phyloP scores from a whole-genome alignment of 768 basidiomycete genomes.

The Hysterangium stoloniferum region DNA sequence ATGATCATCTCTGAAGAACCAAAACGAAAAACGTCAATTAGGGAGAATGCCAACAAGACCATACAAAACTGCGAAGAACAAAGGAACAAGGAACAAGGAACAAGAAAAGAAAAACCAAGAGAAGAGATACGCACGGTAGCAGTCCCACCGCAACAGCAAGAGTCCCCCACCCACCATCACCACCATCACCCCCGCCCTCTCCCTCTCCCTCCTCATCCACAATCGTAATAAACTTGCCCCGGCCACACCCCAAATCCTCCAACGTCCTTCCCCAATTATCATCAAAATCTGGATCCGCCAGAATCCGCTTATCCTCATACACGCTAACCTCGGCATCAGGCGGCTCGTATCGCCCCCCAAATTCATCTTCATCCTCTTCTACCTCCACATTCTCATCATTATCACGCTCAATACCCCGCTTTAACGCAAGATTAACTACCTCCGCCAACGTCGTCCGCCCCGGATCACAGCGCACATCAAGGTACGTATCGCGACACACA shows the following conservation, averaged over 20 bases:
- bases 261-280: constrained; percentile 80
- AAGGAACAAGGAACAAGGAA: constrained; percentile 5
- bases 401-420: too few relatives aligned
- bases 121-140: constrained; percentile 52
- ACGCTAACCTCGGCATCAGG: constrained; percentile 61
- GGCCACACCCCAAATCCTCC: constrained; percentile 67
- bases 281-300: constrained; percentile 91
- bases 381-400: too few relatives aligned
- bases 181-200: too few relatives aligned
- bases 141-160: constrained; percentile 61
- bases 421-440: constrained; percentile 60
- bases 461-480: constrained; percentile 66
- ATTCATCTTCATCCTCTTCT: too few relatives aligned
- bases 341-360: constrained; percentile 26
- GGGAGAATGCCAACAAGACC: too few relatives aligned
- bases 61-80: too few relatives aligned
- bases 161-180: too few relatives aligned
- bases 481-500: constrained; percentile 86
- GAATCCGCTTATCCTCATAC: constrained; percentile 77
- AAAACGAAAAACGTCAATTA: too few relatives aligned
- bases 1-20: too few relatives aligned
- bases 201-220: constrained; percentile 83
- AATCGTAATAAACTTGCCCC: constrained; percentile 84
- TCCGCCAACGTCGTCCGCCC: constrained; percentile 60
- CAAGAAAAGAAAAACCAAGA: constrained; percentile 1